Base-by-base conservation (phyloP, 2,329 filamentous ascomycete genomes). In the Hypoxylon sp. region DNA sequence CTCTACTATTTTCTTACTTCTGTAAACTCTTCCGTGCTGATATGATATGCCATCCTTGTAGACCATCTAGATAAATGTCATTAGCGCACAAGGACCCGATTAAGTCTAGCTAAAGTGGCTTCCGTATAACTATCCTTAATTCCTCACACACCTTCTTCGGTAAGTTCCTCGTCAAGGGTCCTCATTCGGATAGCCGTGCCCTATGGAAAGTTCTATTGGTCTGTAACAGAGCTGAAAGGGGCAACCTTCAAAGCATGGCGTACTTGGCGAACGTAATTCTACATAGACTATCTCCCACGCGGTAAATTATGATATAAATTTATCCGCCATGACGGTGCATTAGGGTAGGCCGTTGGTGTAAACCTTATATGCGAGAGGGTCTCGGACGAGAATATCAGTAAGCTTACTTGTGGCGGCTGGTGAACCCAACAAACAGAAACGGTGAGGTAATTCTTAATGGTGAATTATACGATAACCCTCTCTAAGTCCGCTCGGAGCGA, bases 361-460 rank as follows among this genome's bases (percentile, higher is more conserved):
- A 46, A 60, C 56, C 56, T 44, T 60, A 26, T 37, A 31, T n/a
- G n/a, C n/a, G 8, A 31, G 29, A 31, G 29, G 29, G 29, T 1
- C 29, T 31, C 29, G 31, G 14, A 5, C 11, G 2, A 19, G 39
- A 14, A 52, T 14, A 33, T 19, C 29, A 22, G 33, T 62, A 55
- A 62, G 51, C 50, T 55, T 31, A 62, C 48, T 26, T 42, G 19
- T 14, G 42, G 59, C 26, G 14, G 31, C 31, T 5, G 11, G 31
- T 37, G 42, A 54, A 46, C 59, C 48, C 59, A 62, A 42, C 50
- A 53, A 54, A 33, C 31, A 19, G 6, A 61, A 61, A 35, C 3
- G 26, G 31, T 24, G 50, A 24, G 13, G 6, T 17, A 3, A 14
- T 29, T 35, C 13, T 5, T 5, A 53, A 35, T 33, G 26, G 26